These are phyloP conservation scores for Leishmania gerbilli DNA, from an alignment of 208 protist genomes.

Conservation along the genomic window DNA sequence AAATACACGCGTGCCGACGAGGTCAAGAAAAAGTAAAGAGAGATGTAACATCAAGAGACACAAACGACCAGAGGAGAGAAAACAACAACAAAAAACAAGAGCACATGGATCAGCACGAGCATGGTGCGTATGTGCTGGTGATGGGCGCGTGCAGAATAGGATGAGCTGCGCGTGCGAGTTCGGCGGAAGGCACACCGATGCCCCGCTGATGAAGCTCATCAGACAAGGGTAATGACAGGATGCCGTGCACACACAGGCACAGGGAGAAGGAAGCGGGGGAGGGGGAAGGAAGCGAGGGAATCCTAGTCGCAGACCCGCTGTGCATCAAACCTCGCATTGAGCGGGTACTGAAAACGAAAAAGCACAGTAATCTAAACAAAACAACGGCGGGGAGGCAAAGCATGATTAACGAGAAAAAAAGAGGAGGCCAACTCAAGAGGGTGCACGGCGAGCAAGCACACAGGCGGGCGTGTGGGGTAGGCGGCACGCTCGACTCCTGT, in stretches of 20 bases:
- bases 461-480: not conserved
- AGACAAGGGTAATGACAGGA: not conserved
- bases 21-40: not conserved
- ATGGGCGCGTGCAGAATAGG: not conserved
- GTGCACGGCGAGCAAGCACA: not conserved
- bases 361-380: not conserved
- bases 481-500: too few species aligned
- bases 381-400: not conserved
- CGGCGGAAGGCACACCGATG: not conserved
- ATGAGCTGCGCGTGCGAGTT: not conserved
- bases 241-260: not conserved
- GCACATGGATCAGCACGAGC: not conserved
- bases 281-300: not conserved
- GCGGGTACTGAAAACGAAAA: not conserved
- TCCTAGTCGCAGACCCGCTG: not conserved
- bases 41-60: not conserved
- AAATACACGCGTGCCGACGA: conserved; percentile 4
- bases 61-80: not conserved
- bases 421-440: not conserved
- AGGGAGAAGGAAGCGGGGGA: not conserved
- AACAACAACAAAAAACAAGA: not conserved
- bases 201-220: not conserved
- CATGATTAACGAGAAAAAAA: not conserved
- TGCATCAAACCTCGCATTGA: not conserved
- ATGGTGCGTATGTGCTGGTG: not conserved